Conservation (phyloP, 2,329 filamentous ascomycete genomes). For the Penicillium concentricum region DNA sequence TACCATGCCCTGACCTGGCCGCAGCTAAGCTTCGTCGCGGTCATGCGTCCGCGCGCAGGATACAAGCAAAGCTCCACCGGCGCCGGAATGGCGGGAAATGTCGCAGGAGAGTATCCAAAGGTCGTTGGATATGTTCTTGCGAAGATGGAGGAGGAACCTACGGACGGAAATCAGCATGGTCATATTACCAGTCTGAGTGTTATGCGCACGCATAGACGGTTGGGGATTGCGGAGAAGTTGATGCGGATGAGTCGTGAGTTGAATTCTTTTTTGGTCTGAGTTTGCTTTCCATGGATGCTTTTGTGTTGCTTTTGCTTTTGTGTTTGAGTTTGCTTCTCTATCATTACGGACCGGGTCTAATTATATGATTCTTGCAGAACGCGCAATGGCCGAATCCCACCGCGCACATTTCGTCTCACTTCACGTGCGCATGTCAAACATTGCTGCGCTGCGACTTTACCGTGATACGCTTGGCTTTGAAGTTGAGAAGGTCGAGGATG, state of each 20-base stretch:
- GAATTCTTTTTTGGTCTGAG: neutral
- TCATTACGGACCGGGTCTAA: neutral
- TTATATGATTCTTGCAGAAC: slow-evolving; percentile 57
- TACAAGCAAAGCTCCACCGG: slow-evolving; percentile 67
- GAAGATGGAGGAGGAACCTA: slow-evolving; percentile 98
- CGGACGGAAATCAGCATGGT: slow-evolving; percentile 86
- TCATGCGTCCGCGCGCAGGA: slow-evolving; percentile 78
- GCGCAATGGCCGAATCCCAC: slow-evolving; percentile 96
- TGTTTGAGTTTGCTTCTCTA: neutral
- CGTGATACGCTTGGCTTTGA: slow-evolving; percentile 86
- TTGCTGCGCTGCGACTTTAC: slow-evolving; percentile 87
- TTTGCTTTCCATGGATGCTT: neutral
- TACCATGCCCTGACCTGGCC: slow-evolving; percentile 99
- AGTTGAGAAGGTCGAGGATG: slow-evolving; percentile 64
- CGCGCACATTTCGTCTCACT: slow-evolving; percentile 89
- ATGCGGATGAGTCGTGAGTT: slow-evolving; percentile 92
- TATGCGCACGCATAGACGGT: slow-evolving; percentile 87
- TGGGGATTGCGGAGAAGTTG: slow-evolving; percentile 94
- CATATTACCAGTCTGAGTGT: slow-evolving; percentile 95
- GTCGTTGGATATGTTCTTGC: slow-evolving; percentile 99
- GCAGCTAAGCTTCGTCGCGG: slow-evolving; percentile 92
- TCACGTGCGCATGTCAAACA: slow-evolving; percentile 92
- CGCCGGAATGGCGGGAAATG: slow-evolving; percentile 18
- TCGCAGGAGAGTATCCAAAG: slow-evolving; percentile 70
- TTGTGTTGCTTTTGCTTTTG: neutral